Percentiles rank a stretch among this genome's conserved stretches.
These are phyloP conservation scores for Hansenula sp. DNA, from an alignment of 1,139 yeast genomes.

Conservation along the genomic window DNA sequence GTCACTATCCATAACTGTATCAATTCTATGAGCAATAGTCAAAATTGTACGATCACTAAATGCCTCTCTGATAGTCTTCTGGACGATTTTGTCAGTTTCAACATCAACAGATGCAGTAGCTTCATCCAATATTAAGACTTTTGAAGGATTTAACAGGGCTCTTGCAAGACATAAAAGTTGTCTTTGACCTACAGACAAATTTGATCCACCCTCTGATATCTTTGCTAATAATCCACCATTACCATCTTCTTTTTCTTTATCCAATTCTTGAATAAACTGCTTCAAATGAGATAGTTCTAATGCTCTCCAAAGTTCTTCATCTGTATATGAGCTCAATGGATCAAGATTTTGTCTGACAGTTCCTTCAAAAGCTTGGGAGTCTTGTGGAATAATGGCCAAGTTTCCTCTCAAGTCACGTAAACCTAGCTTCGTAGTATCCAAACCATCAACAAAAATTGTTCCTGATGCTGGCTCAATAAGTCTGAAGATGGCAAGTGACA, in stretches of 20 bases:
- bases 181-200: conserved; percentile 73
- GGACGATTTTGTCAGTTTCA: conserved; percentile 71
- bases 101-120: conserved; percentile 87
- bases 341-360: conserved; percentile 57
- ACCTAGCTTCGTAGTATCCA: conserved; percentile 42
- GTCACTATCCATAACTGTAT: conserved; percentile 79
- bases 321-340: conserved; percentile 47
- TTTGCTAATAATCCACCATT: conserved; percentile 24
- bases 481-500: conserved; percentile 70
- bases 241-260: conserved; percentile 23
- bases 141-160: conserved; percentile 59
- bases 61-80: conserved; percentile 63
- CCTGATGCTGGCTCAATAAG: conserved; percentile 64
- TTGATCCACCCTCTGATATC: conserved; percentile 66
- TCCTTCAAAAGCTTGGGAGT: conserved; percentile 64
- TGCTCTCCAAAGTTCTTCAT: conserved; percentile 52
- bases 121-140: conserved; percentile 68
- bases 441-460: conserved; percentile 42
- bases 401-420: conserved; percentile 48
- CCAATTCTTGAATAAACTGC: conserved; percentile 37
- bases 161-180: conserved; percentile 75
- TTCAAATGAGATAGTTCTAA: conserved; percentile 50
- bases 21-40: conserved; percentile 80
- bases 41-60: conserved; percentile 65
- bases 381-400: conserved; percentile 65